phyloP scores from a whole-genome alignment of 768 basidiomycete genomes.

The Basidioascus undulatus region DNA sequence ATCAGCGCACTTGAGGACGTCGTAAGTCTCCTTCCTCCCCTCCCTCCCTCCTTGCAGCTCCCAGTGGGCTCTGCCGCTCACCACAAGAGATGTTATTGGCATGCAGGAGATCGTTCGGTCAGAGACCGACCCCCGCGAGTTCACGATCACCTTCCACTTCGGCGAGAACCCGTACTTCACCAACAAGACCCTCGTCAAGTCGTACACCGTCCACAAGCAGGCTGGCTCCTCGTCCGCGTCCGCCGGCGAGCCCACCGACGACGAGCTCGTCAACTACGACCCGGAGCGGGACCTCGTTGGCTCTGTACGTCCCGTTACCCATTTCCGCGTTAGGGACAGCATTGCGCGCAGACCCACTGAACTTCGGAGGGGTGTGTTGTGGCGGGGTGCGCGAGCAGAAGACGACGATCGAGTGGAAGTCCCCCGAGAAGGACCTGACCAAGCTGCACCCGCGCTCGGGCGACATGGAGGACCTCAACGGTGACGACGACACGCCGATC shows the following conservation, averaged over 20 bases:
- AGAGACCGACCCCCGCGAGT: slow-evolving; percentile 2
- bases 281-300: slow-evolving; percentile 8
- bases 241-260: no score
- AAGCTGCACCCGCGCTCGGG: slow-evolving; percentile 12
- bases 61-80: no score
- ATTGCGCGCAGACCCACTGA: no score
- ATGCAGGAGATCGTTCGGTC: no score
- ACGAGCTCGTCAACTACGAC: slow-evolving; percentile 12
- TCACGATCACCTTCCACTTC: slow-evolving; percentile 11
- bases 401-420: slow-evolving; percentile 16
- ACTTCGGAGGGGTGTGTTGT: no score
- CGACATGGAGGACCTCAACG: slow-evolving; percentile 11
- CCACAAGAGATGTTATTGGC: no score
- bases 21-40: no score
- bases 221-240: no score
- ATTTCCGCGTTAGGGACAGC: no score
- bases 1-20: no score
- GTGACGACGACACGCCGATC: no score
- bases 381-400: slow-evolving; percentile 5
- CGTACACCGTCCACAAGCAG: slow-evolving; percentile 10
- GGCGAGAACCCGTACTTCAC: slow-evolving; percentile 18
- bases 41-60: no score
- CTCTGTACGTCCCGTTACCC: slow-evolving; percentile 5
- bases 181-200: slow-evolving; percentile 15
- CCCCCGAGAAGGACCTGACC: slow-evolving; percentile 12